These are phyloP conservation scores for Naematelia aurantialba DNA, from an alignment of 768 basidiomycete genomes.

Conservation along the genomic window DNA sequence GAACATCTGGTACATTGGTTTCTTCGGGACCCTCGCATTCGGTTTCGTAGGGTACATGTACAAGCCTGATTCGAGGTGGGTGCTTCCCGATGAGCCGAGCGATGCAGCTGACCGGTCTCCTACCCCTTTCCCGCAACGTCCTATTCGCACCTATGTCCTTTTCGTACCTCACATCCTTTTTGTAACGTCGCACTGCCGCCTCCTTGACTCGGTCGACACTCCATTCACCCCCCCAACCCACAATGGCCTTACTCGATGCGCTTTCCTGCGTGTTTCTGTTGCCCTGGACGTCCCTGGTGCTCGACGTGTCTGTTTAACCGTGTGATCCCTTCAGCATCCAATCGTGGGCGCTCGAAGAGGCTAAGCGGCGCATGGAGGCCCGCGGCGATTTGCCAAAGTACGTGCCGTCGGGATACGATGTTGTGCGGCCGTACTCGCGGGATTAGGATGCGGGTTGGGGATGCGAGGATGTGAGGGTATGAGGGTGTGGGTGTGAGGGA, in stretches of 20 bases:
- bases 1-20: constrained; percentile 79
- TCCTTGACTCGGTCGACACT: neutral
- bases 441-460: neutral
- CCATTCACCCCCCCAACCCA: constrained; percentile 1
- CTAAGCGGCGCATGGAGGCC: constrained; percentile 83
- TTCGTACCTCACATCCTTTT: neutral
- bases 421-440: constrained; percentile 1
- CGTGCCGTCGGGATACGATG: constrained; percentile 53
- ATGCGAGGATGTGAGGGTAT: neutral
- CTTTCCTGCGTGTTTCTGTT: no score
- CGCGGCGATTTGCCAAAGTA: constrained; percentile 88
- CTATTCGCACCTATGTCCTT: no score
- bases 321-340: constrained; percentile 62
- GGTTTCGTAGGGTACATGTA: constrained; percentile 75
- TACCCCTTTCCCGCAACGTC: no score
- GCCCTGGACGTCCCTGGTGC: neutral
- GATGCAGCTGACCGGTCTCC: no score
- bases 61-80: constrained; percentile 89
- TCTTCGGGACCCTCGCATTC: constrained; percentile 81
- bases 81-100: no score
- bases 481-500: neutral
- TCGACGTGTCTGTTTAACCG: neutral
- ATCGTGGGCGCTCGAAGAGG: constrained; percentile 86
- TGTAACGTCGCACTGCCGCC: neutral
- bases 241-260: neutral